phyloP scores from a whole-genome alignment of 2,329 filamentous ascomycete species.

The Colletotrichum aenigma region DNA sequence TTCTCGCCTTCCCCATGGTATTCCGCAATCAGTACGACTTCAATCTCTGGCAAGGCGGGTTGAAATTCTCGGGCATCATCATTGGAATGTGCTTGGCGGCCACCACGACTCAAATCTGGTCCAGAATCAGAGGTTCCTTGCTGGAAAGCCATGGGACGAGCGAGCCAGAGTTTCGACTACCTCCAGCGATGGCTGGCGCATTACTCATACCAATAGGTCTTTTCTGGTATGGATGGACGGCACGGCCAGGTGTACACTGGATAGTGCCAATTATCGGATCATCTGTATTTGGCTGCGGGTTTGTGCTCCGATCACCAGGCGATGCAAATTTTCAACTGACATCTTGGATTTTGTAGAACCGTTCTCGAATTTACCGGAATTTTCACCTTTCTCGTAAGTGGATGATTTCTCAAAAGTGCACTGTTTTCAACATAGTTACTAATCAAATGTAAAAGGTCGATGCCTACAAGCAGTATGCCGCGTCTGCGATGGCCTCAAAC shows the following conservation, averaged over 20 bases:
- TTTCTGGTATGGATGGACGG: constrained; percentile 24
- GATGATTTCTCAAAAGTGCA: neutral
- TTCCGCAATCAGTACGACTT: constrained; percentile 78
- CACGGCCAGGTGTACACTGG: constrained; percentile 9
- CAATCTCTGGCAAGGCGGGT: constrained; percentile 76
- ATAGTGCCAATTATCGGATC: constrained; percentile 65
- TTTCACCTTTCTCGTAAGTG: constrained; percentile 83
- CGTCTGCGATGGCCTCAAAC: constrained; percentile 81
- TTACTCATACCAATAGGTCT: constrained; percentile 74
- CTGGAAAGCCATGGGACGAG: constrained; percentile 58
- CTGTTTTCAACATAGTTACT: neutral
- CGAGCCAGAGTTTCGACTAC: constrained; percentile 87
- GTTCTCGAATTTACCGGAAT: constrained; percentile 82
- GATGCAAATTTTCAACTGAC: neutral
- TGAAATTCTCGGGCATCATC: constrained; percentile 76
- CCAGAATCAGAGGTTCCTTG: constrained; percentile 60
- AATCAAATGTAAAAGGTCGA: constrained; percentile 55
- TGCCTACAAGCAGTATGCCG: constrained; percentile 79
- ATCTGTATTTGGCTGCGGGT: constrained; percentile 72
- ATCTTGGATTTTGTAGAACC: constrained; percentile 50
- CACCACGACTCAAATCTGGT: constrained; percentile 68
- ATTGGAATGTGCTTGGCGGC: constrained; percentile 68
- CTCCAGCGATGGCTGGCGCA: constrained; percentile 75
- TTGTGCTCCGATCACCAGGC: constrained; percentile 35
- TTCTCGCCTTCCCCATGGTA: constrained; percentile 85